Percentiles rank a stretch among this genome's conserved stretches.
Conservation (phyloP, 1,284 basidiomycete species). For the Ceratobasidium sp. region DNA sequence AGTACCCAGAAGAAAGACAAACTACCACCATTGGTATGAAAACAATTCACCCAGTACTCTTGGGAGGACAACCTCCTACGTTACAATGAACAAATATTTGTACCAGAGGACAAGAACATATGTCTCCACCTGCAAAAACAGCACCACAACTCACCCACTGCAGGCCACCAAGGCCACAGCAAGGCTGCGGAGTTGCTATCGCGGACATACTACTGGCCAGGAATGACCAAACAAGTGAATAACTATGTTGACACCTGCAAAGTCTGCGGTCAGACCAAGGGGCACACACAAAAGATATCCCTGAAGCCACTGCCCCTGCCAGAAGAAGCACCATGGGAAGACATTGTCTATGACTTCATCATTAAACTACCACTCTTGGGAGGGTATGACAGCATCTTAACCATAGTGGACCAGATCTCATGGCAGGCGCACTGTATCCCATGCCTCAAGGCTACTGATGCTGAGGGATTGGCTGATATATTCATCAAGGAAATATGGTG, state of each 20-base stretch:
- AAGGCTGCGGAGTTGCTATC: conserved; percentile 41
- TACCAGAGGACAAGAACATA: no score
- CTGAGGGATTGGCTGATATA: conserved; percentile 44
- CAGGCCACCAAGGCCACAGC: conserved; percentile 46
- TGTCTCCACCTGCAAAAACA: neutral
- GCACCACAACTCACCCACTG: conserved; percentile 41
- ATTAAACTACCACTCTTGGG: conserved; percentile 58
- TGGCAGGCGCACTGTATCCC: conserved; percentile 59
- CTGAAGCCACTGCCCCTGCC: conserved; percentile 57
- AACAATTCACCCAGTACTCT: no score
- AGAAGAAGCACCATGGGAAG: conserved; percentile 57
- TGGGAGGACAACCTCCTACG: no score
- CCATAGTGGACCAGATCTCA: conserved; percentile 60
- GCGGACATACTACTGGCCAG: conserved; percentile 43
- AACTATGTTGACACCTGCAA: conserved; percentile 58
- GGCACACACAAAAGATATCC: conserved; percentile 57
- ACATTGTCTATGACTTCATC: conserved; percentile 64
- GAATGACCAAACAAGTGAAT: conserved; percentile 49
- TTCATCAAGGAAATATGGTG: conserved; percentile 49
- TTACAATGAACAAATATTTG: no score
- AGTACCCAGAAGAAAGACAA: neutral
- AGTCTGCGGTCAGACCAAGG: conserved; percentile 57
- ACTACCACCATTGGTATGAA: no score
- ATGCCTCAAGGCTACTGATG: conserved; percentile 47
- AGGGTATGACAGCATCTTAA: conserved; percentile 59